Base-by-base conservation (phyloP, 306 rosid species). In the Benincasa hispida region DNA sequence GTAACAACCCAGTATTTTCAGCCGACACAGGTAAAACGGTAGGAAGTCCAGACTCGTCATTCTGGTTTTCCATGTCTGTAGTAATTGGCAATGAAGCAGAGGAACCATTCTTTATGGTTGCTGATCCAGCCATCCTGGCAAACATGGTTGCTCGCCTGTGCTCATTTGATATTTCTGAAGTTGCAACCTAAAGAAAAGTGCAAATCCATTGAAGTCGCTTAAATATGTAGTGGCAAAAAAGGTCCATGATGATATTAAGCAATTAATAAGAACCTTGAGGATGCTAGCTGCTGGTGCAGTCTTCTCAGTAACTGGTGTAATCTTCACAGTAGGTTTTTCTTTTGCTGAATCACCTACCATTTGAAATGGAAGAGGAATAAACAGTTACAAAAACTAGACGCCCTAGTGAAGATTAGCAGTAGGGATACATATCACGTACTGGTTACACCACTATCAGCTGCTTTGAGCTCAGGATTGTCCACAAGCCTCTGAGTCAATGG, bases 101-200 rank as follows among this genome's bases (percentile, higher is more conserved):
- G 82, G 76, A 73, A 75, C 81, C 76, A 77, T 82, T 76, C 83
- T 83, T 88, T 59, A 87, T 21, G 47, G 83, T 75, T 51, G 84
- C 81, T 50, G 93, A 88, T 81, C 88, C 91, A 11, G 96, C 91
- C 88, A 91, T 83, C 81, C 82, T 90, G 55, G 91, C 92, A 84
- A 83, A 90, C 1, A 78, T 82, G 74, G 91, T 84, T 81, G 96
- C 91, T 86, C 90, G 89, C 39, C 83, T 77, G 80, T 91, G 98
- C 85, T 88, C 67, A 80, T 85, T 81, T 72, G 79, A 79, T 22
- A 85, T 82, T 82, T 47, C 60, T 24, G 87, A 81, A 21, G 85
- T 48, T 57, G 79, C 61, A 30, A 24, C 74, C 79, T 77, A 22
- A 60, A 14, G 78, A 34, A 75, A 56, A 32, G 42, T 32, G 48